Evolutionary conservation across 2,329 filamentous ascomycete genomes (phyloP).

Genomic region (Colletotrichum lindemuthianum): DNA sequence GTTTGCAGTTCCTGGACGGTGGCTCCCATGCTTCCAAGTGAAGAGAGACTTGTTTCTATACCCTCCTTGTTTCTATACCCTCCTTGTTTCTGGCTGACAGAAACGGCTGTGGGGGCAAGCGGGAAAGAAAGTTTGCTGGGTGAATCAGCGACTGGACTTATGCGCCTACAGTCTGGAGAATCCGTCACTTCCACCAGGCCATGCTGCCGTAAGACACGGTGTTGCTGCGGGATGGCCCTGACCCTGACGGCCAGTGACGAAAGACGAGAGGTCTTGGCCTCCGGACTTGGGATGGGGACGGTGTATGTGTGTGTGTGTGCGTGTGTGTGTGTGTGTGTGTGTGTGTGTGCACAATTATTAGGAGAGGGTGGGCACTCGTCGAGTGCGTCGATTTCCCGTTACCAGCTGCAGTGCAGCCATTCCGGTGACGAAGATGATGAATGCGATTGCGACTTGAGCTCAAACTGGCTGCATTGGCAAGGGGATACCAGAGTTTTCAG

Average conservation of each 20-base stretch:
- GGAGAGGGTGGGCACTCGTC: not conserved
- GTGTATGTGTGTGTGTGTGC: not conserved
- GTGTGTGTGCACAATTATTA: conserved; percentile 15
- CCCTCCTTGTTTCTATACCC: too few relatives aligned
- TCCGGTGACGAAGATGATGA: conserved; percentile 12
- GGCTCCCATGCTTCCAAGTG: conserved; percentile 34
- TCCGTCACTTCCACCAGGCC: conserved; percentile 10
- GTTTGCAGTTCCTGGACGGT: conserved; percentile 29
- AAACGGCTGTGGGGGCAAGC: conserved; percentile 30
- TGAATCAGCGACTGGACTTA: conserved; percentile 33
- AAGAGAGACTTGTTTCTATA: conserved; percentile 27
- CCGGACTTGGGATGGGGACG: conserved; percentile 30
- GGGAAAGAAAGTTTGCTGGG: conserved; percentile 29
- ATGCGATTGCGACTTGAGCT: conserved; percentile 14
- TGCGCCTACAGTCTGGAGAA: conserved; percentile 15
- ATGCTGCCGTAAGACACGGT: conserved; percentile 6
- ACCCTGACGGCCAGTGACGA: conserved; percentile 12
- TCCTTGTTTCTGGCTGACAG: conserved; percentile 33
- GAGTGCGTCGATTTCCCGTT: too few relatives aligned
- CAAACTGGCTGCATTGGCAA: not conserved
- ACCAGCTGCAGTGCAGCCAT: not conserved
- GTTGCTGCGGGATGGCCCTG: conserved; percentile 3
- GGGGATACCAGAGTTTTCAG: conserved; percentile 17
- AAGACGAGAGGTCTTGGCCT: conserved; percentile 8
- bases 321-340: conserved; percentile 2